Percentiles rank a stretch among this genome's conserved stretches.
These are phyloP conservation scores for Oidiodendron maius DNA, from an alignment of 495 filamentous ascomycete genomes.

Conservation along the genomic window DNA sequence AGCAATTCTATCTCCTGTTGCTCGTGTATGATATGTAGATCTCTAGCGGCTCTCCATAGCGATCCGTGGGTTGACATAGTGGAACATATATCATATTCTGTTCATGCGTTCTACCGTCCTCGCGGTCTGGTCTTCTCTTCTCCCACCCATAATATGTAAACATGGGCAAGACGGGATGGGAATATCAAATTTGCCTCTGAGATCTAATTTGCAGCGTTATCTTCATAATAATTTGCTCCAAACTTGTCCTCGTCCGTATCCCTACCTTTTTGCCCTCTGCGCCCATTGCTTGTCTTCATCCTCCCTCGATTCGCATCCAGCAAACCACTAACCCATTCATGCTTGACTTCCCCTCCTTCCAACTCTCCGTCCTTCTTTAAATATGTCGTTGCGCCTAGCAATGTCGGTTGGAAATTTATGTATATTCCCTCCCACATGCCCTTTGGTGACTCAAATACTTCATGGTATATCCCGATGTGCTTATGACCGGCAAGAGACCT, in stretches of 20 bases:
- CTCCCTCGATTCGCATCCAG: slow-evolving; percentile 10
- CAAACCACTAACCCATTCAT: slow-evolving; percentile 16
- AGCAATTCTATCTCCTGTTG: too few relatives aligned
- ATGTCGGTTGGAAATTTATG: slow-evolving; percentile 15
- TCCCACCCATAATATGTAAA: too few relatives aligned
- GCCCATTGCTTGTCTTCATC: slow-evolving; percentile 9
- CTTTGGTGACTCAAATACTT: slow-evolving; percentile 11
- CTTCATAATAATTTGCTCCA: slow-evolving; percentile 10
- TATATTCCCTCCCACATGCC: slow-evolving; percentile 15
- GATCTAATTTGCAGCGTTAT: too few relatives aligned
- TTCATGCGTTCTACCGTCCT: too few relatives aligned
- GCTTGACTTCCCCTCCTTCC: slow-evolving; percentile 7
- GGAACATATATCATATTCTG: too few relatives aligned
- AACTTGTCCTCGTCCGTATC: slow-evolving; percentile 7
- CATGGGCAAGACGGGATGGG: too few relatives aligned
- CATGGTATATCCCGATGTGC: slow-evolving; percentile 17
- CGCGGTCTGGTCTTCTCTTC: too few relatives aligned
- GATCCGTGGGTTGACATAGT: too few relatives aligned
- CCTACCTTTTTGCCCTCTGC: slow-evolving; percentile 7
- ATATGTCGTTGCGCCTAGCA: slow-evolving; percentile 8
- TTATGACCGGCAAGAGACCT: slow-evolving; percentile 8
- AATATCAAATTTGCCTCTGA: background rate
- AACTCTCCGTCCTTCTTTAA: slow-evolving; percentile 12
- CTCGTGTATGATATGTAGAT: too few relatives aligned
- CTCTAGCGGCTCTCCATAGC: too few relatives aligned